phyloP scores from a whole-genome alignment of 257 asterid genomes.

The Forsythia suspensa region DNA sequence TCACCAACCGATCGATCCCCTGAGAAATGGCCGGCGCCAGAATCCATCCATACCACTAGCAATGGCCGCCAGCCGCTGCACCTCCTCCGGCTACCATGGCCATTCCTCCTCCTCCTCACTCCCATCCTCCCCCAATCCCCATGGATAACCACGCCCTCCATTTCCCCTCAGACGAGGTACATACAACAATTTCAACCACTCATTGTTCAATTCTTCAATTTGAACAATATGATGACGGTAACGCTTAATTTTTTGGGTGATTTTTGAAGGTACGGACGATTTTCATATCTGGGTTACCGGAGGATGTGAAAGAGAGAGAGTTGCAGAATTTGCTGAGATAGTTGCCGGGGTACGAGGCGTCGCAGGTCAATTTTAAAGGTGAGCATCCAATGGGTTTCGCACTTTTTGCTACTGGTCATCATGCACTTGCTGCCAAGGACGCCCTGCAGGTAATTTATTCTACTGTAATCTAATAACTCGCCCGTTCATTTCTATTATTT shows the following conservation, averaged over 20 bases:
- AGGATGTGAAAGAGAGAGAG: slow-evolving; percentile 98
- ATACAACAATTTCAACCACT: neutral
- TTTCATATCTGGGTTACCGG: slow-evolving; percentile 92
- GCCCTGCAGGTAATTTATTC: slow-evolving; percentile 67
- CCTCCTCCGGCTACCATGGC: slow-evolving; percentile 46
- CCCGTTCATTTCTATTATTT: neutral
- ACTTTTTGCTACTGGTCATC: slow-evolving; percentile 74
- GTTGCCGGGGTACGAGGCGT: slow-evolving; percentile 98
- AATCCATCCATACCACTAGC: slow-evolving; percentile 83
- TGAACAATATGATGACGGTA: neutral
- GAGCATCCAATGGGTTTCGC: slow-evolving; percentile 99
- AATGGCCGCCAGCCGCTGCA: slow-evolving; percentile 62
- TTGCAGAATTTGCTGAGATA: slow-evolving; percentile 89
- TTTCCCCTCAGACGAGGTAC: slow-evolving; percentile 36
- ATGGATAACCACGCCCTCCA: slow-evolving; percentile 39
- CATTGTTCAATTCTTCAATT: neutral
- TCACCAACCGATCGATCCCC: slow-evolving; percentile 18
- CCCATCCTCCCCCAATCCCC: slow-evolving; percentile 33
- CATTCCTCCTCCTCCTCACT: slow-evolving; percentile 40
- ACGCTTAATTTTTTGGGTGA: neutral
- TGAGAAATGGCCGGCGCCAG: slow-evolving; percentile 55
- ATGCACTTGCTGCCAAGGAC: slow-evolving; percentile 91
- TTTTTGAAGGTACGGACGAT: slow-evolving; percentile 66
- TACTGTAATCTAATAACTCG: neutral
- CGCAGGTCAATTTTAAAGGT: slow-evolving; percentile 95